Evolutionary conservation across 208 protist genomes (phyloP), one percentile per base, ranked within the genome.

Genomic region (Crithidia acanthocephali): DNA sequence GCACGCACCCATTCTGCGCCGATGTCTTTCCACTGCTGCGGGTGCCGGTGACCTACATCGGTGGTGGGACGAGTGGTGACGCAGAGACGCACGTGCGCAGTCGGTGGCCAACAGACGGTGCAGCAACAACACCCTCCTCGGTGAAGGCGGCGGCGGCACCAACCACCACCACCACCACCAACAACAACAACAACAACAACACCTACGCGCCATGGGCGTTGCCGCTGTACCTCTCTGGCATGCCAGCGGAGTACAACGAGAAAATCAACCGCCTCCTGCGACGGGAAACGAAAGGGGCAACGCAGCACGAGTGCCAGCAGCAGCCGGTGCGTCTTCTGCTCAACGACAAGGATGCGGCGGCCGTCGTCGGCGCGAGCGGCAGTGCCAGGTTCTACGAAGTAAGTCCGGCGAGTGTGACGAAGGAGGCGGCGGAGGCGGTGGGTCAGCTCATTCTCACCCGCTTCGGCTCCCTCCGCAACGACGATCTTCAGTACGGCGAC

Each of bases 1-100:
- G 80, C 66, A 91, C 89, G 3, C 83, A 76, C 66, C 68, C 84
- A 5, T 73, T 80, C 22, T 85, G 81, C 55, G 68, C 76, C 25
- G 78, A 84, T 40, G 58, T 92, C 23, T 83, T 88, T 47, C 84
- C 84, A 1, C 55, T 76, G 15, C 42, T 76, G 32, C 64, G 57
- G 3, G 61, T 70, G 48, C 76, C 68, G 7, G 60, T 33, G 20
- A 23, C 23, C 16, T 8, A 23, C n/a, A 28, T 22, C 6, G 67
- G 33, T 11, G 22, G 35, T 32, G 45, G 35, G 35, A 40, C 35
- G 35, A 40, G 35, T n/a, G n/a, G n/a, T n/a, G n/a, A n/a, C n/a
- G 35, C 35, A 11, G 35, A 5, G 35, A 11, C 35, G 33, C 22
- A 7, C 0, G 48, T 68, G 33, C 62, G 48, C 0, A 23, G 23